Evolutionary conservation across 148 eudicot genomes (phyloP), one percentile per base, ranked within the genome.

Genomic region (Nyssa sinensis): DNA sequence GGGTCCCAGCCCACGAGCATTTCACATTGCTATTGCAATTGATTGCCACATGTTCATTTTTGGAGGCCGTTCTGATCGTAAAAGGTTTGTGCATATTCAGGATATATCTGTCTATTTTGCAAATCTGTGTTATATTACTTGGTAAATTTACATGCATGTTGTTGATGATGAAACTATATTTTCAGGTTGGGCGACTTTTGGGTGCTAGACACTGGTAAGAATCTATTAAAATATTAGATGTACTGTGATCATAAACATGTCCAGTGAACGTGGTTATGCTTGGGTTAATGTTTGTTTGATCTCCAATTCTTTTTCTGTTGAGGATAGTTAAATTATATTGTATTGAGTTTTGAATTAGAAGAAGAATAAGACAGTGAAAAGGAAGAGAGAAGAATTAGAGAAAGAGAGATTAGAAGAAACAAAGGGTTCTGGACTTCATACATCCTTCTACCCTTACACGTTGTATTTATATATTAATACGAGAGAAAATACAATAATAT

Each of bases 111-210:
- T 71, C 37, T 49, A 10, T 44, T 31, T 68, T 74, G 62, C 71
- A 68, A 64, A 55, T 68, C 29, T 4, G 32, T 63, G 55, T 68
- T 77, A 7, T 31, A 33, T 30, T 49, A 62, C 16, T 34, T 21
- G 25, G 59, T 55, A 55, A 0, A 32, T 39, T 49, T 4, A 35
- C 49, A 29, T 53, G 44, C 60, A 32, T 73, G 73, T 29, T 55
- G 67, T 44, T 77, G 75, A 65, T 67, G 19, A 70, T 27, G 28
- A 14, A 44, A 39, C 72, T 69, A 9, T 17, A 23, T 64, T 76
- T 76, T 77, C 99, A 95, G 99, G 90, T 84, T 93, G 79, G 99
- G 99, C 61, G 99, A 96, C 86, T 96, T 96, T 83, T 96, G 99
- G 99, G 97, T 96, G 69, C 79, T 96, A 70, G 99, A 96, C 83